Evolutionary conservation across 495 filamentous ascomycete genomes (phyloP).

Genomic region (Neurospora sp.): DNA sequence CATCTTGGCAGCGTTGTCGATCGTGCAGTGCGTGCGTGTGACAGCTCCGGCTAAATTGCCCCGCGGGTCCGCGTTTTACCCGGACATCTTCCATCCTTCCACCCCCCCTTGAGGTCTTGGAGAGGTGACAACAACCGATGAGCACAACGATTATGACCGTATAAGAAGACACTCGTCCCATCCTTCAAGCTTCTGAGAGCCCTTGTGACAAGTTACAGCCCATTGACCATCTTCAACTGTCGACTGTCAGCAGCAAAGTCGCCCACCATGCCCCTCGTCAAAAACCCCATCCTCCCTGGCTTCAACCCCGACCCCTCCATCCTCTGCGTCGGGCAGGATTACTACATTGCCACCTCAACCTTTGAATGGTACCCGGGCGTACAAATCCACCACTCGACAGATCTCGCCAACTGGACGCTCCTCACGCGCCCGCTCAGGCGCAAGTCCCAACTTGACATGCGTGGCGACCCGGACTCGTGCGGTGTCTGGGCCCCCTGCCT

Average conservation of each 20-base stretch:
- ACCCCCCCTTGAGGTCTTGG: not conserved
- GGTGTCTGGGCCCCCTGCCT: conserved; percentile 56
- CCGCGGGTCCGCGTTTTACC: not conserved
- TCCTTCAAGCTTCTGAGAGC: not conserved
- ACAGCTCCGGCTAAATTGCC: not conserved
- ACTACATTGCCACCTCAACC: conserved; percentile 53
- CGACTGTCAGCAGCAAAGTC: not conserved
- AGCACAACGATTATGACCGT: not conserved
- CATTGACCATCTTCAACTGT: no score
- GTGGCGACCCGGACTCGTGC: conserved; percentile 46
- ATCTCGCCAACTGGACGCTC: conserved; percentile 49
- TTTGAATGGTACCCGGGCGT: conserved; percentile 55
- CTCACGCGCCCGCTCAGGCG: conserved; percentile 49
- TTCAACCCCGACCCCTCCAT: conserved; percentile 56
- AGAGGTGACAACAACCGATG: not conserved
- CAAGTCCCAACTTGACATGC: conserved; percentile 51
- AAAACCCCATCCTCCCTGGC: conserved; percentile 53
- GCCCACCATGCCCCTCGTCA: conserved; percentile 30
- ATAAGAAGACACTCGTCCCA: not conserved
- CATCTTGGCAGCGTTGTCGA: not conserved
- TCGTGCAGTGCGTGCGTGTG: not conserved
- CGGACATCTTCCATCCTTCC: not conserved
- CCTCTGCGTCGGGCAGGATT: conserved; percentile 44
- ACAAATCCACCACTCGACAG: conserved; percentile 47
- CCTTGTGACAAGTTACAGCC: not conserved